phyloP scores from a whole-genome alignment of 495 filamentous ascomycete species.

The Trichocladium uniseriatum region DNA sequence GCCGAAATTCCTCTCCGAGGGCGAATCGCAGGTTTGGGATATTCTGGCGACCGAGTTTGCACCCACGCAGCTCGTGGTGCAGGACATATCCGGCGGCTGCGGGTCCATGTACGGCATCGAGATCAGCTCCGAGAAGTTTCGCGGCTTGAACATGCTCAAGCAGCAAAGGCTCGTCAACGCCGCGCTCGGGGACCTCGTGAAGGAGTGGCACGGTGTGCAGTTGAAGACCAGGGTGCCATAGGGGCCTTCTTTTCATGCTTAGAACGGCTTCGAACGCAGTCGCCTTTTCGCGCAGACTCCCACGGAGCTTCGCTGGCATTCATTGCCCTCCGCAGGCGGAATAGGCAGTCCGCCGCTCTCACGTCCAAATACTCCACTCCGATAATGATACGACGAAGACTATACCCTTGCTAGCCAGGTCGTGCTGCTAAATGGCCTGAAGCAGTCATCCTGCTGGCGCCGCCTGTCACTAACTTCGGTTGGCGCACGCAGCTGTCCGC shows the following conservation, averaged over 20 bases:
- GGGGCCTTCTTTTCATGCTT: background rate
- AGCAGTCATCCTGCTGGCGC: too few relatives aligned
- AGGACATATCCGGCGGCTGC: slow-evolving; percentile 70
- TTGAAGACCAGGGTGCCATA: slow-evolving; percentile 49
- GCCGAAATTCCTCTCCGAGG: slow-evolving; percentile 33
- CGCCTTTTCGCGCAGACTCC: too few relatives aligned
- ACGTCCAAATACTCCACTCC: too few relatives aligned
- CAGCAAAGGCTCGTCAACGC: slow-evolving; percentile 66
- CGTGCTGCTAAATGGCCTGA: too few relatives aligned
- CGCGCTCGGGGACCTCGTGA: slow-evolving; percentile 57
- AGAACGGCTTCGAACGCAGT: too few relatives aligned
- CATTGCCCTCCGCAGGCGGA: too few relatives aligned
- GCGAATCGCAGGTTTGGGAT: slow-evolving; percentile 41
- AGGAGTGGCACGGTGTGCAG: slow-evolving; percentile 68
- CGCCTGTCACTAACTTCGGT: too few relatives aligned
- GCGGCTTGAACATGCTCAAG: slow-evolving; percentile 55
- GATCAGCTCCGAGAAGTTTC: slow-evolving; percentile 54
- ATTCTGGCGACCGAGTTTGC: slow-evolving; percentile 31
- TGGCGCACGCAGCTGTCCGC: too few relatives aligned
- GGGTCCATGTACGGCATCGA: slow-evolving; percentile 73
- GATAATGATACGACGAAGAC: too few relatives aligned
- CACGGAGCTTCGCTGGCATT: too few relatives aligned
- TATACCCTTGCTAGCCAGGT: too few relatives aligned
- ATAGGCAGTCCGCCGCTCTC: too few relatives aligned
- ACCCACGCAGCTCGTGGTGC: slow-evolving; percentile 48